Evolutionary conservation across 2,329 filamentous ascomycete genomes (phyloP).

Genomic region (Fusarium albosuccineum): DNA sequence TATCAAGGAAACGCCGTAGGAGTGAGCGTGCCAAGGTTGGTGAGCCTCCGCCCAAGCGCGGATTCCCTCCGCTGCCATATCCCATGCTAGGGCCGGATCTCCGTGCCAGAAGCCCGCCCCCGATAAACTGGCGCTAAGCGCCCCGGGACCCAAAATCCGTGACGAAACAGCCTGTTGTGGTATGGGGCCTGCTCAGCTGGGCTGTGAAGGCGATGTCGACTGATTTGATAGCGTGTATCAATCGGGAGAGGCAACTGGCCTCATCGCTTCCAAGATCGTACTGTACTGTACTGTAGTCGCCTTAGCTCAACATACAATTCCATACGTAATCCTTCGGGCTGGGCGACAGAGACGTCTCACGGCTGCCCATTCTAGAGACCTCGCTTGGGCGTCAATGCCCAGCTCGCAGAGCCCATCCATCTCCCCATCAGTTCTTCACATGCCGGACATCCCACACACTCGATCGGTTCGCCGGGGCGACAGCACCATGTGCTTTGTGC

Average conservation of each 20-base stretch:
- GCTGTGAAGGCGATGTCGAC: constrained; percentile 16
- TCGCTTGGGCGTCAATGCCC: constrained; percentile 28
- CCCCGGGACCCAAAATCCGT: constrained; percentile 3
- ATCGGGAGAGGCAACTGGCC: constrained; percentile 14
- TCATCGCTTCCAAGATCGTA: constrained; percentile 13
- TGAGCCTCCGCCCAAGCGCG: constrained; percentile 3
- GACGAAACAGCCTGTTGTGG: constrained; percentile 6
- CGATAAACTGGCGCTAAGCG: neutral
- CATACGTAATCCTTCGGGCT: constrained; percentile 1
- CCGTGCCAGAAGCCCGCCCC: constrained; percentile 5
- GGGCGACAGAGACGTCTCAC: neutral
- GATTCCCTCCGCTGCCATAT: constrained; percentile 3
- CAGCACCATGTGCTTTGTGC: constrained; percentile 21
- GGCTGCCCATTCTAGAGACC: constrained; percentile 2
- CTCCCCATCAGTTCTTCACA: constrained; percentile 28
- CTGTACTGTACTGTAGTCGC: constrained; percentile 10
- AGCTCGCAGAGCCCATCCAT: constrained; percentile 1
- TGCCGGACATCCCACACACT: constrained; percentile 15
- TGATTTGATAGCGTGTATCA: constrained; percentile 15
- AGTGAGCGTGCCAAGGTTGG: constrained; percentile 4
- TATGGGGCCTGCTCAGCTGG: neutral
- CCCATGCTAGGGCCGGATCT: constrained; percentile 6
- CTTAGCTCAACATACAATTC: constrained; percentile 2
- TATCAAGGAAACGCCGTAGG: constrained; percentile 2
- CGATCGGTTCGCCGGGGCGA: constrained; percentile 21